phyloP scores from a whole-genome alignment of 1,284 basidiomycete species.

The Caloboletus inedulis region DNA sequence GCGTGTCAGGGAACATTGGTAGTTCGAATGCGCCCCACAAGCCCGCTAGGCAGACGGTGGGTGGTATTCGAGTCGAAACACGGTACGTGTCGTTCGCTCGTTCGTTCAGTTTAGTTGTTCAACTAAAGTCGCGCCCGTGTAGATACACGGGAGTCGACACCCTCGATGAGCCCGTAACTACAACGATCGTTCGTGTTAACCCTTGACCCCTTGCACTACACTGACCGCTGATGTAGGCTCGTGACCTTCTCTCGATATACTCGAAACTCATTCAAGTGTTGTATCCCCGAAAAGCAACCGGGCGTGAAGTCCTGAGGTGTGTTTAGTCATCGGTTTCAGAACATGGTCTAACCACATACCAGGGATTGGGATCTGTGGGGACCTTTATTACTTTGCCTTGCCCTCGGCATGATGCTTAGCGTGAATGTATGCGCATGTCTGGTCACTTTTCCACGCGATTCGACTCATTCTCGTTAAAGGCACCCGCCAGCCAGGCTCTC shows the following conservation, averaged over 20 bases:
- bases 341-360: slow-evolving; percentile 13
- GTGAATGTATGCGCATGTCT: slow-evolving; percentile 62
- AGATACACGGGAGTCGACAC: slow-evolving; percentile 83
- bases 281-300: slow-evolving; percentile 74
- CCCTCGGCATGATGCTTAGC: slow-evolving; percentile 84
- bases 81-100: slow-evolving; percentile 48
- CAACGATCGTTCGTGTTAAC: slow-evolving; percentile 72
- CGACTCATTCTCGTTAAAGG: slow-evolving; percentile 44
- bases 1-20: slow-evolving; percentile 73
- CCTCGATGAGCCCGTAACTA: slow-evolving; percentile 85
- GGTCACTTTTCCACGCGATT: neutral
- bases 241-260: slow-evolving; percentile 87
- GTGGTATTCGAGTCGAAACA: slow-evolving; percentile 85
- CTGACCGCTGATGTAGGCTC: slow-evolving; percentile 51
- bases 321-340: slow-evolving; percentile 13
- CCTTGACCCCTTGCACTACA: slow-evolving; percentile 3
- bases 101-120: neutral
- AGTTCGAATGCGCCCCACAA: slow-evolving; percentile 41
- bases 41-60: slow-evolving; percentile 60
- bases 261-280: slow-evolving; percentile 90
- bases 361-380: slow-evolving; percentile 98
- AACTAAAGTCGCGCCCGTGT: neutral
- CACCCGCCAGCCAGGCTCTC: slow-evolving; percentile 78
- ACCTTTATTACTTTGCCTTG: slow-evolving; percentile 81
- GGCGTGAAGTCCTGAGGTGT: slow-evolving; percentile 77